phyloP scores from a whole-genome alignment of 805 yeast genomes.

The Komagataella phaffii region DNA sequence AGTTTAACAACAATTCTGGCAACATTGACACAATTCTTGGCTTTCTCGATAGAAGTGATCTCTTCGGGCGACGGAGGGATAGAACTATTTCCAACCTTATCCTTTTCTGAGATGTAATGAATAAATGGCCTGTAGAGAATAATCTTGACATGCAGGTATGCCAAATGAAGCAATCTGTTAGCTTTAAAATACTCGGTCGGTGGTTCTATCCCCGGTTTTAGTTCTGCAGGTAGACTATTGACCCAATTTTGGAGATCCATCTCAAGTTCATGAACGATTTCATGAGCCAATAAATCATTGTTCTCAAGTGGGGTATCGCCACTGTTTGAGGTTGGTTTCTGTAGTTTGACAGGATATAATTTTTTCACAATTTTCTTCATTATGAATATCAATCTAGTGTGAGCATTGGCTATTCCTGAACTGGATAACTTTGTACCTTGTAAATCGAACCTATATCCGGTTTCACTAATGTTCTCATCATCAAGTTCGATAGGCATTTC shows the following conservation, averaged over 20 bases:
- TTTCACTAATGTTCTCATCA: conserved; percentile 70
- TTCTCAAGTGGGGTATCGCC: conserved; percentile 15
- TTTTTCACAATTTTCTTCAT: conserved; percentile 59
- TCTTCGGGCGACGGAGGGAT: conserved; percentile 21
- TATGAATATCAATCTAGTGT: conserved; percentile 60
- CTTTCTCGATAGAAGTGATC: conserved; percentile 55
- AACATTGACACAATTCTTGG: conserved; percentile 72
- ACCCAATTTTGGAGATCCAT: conserved; percentile 61
- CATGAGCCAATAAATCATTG: conserved; percentile 19
- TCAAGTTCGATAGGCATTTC: conserved; percentile 75
- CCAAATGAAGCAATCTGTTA: conserved; percentile 57
- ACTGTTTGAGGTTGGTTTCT: conserved; percentile 8
- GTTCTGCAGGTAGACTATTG: conserved; percentile 51
- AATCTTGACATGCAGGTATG: conserved; percentile 66
- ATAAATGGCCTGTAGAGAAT: conserved; percentile 81
- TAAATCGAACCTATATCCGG: conserved; percentile 29
- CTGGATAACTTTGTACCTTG: conserved; percentile 47
- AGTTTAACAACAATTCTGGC: conserved; percentile 72
- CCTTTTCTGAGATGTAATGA: conserved; percentile 45
- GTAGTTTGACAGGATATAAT: conserved; percentile 58
- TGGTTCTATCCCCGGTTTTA: conserved; percentile 62
- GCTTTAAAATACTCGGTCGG: conserved; percentile 57
- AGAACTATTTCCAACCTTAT: conserved; percentile 1
- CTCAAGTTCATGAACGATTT: conserved; percentile 49
- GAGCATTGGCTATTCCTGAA: conserved; percentile 74